Base-by-base conservation (phyloP, 805 yeast genomes). In the Kodamaea nitidulidarum region DNA sequence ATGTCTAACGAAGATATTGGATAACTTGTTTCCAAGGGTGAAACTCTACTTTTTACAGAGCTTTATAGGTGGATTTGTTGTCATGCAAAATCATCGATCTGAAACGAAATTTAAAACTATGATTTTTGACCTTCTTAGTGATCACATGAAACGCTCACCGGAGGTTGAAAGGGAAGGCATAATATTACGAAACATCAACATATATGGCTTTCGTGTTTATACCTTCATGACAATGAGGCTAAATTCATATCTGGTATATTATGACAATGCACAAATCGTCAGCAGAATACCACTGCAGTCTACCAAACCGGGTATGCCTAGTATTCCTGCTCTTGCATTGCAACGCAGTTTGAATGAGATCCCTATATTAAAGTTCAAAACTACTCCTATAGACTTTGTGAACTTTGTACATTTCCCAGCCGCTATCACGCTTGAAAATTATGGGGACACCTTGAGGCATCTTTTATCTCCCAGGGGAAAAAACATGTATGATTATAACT, bases 1-100 rank as follows among this genome's bases (percentile, higher is more conserved):
- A 12, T 28, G 51, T 2, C 33, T 58, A 29, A 35, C 53, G 2
- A 34, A 32, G 5, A 37, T 50, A 2, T 32, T 58, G 12, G 51
- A 50, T 35, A 50, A 49, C 41, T 32, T 58, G 21, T 51, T 58
- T 37, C 63, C 63, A 1, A 29, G 41, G 6, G 54, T 50, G 3
- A 43, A 36, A n/a, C 52, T 42, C 28, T 38, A 49, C 20, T 58
- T 55, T 32, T 39, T 56, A 14, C 50, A 52, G 8, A 46, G 47
- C 21, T 58, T 58, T 36, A 40, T 42, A n/a, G 61, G 60, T 3
- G 50, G 50, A n/a, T 12, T 55, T 11, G 33, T 46, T 5, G 35
- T 50, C 12, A 50, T 41, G 27, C 35, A 36, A 20, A 42, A 40
- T 24, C 34, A 36, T 9, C 27, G 38, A 3, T 17, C 32, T 7